These are phyloP conservation scores for Saccharomycopsis synnaedendra DNA, from an alignment of 805 yeast species.

Conservation along the genomic window DNA sequence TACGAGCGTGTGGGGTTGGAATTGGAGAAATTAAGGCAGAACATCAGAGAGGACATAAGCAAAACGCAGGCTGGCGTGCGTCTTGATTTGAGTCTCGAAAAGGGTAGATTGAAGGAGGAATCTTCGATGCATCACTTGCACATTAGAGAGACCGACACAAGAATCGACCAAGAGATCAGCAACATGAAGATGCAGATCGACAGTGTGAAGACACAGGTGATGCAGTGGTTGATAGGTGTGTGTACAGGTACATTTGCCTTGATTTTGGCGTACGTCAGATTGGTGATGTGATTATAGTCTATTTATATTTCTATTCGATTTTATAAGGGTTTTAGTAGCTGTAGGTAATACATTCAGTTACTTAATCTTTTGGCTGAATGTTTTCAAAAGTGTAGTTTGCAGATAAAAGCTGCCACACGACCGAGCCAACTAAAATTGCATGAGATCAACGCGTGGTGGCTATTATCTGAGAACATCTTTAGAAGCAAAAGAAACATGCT, in stretches of 20 bases:
- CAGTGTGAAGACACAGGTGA: slow-evolving; percentile 88
- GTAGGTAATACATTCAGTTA: too few relatives aligned
- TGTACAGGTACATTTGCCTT: slow-evolving; percentile 97
- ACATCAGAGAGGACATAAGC: slow-evolving; percentile 83
- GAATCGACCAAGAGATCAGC: slow-evolving; percentile 90
- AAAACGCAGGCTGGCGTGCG: slow-evolving; percentile 85
- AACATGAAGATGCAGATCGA: slow-evolving; percentile 94
- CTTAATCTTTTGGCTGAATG: too few relatives aligned
- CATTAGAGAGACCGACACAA: slow-evolving; percentile 87
- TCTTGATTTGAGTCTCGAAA: slow-evolving; percentile 83
- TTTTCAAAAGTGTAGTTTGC: too few relatives aligned
- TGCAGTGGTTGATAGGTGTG: slow-evolving; percentile 98
- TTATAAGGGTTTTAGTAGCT: too few relatives aligned
- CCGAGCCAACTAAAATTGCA: too few relatives aligned
- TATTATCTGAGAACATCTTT: too few relatives aligned
- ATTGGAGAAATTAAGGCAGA: slow-evolving; percentile 73
- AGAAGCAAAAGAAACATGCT: too few relatives aligned
- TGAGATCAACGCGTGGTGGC: too few relatives aligned
- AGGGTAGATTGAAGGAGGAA: slow-evolving; percentile 92
- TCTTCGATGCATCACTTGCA: slow-evolving; percentile 85
- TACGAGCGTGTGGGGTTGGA: slow-evolving; percentile 78
- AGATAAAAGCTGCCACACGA: too few relatives aligned
- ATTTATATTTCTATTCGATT: too few relatives aligned
- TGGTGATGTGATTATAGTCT: slow-evolving; percentile 37
- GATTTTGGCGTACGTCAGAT: slow-evolving; percentile 81